A percentile compares a stretch with the other conserved stretches of the same genome.
These are phyloP conservation scores for Colletotrichum sp. DNA, from an alignment of 2,329 filamentous ascomycete genomes.

Conservation along the genomic window DNA sequence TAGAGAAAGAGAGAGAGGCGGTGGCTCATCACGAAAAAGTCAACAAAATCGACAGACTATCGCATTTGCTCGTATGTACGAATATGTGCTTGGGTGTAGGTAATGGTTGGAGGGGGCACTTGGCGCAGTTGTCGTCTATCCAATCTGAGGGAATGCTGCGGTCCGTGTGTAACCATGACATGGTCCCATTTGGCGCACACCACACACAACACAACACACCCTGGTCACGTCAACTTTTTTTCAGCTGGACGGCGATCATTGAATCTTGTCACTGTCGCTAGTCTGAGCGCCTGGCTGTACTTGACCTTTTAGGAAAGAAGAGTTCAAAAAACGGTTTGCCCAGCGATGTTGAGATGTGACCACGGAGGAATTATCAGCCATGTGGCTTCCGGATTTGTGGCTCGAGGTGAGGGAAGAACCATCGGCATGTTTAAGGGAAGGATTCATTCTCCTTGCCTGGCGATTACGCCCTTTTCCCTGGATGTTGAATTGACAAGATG, in stretches of 20 bases:
- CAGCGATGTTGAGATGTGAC: not conserved
- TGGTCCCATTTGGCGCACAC: not conserved
- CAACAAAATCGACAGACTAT: slow-evolving; percentile 4
- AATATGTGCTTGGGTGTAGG: not conserved
- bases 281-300: not conserved
- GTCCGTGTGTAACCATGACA: not conserved
- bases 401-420: not conserved
- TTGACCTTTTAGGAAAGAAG: not conserved
- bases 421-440: not conserved
- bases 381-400: not conserved
- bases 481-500: not conserved
- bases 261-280: not conserved
- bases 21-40: slow-evolving; percentile 2
- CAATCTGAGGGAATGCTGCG: not conserved
- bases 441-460: not conserved
- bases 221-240: not conserved
- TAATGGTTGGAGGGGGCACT: not conserved
- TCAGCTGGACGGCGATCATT: not conserved
- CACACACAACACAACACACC: not conserved
- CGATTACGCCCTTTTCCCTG: not conserved
- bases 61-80: not conserved
- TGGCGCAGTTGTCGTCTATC: not conserved
- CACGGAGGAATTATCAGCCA: not conserved
- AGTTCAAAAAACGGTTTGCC: not conserved
- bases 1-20: not conserved